Conservation (phyloP, 2,329 filamentous ascomycete genomes). For the Ophiosphaerella korrae region DNA sequence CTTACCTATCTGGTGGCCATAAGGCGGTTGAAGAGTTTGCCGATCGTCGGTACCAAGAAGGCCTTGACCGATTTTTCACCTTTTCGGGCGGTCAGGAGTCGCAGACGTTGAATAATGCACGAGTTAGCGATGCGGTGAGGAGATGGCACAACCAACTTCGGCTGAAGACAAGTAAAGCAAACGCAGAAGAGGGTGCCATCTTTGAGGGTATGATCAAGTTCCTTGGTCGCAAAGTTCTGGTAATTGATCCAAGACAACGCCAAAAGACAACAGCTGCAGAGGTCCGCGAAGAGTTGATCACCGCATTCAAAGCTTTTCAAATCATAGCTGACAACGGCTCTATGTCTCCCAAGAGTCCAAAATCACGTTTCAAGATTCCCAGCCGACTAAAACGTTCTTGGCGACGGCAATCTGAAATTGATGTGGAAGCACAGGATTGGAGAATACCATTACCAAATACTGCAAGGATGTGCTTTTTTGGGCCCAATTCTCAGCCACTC, state of each 20-base stretch:
- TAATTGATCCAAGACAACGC: constrained; percentile 4
- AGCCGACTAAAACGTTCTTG: neutral
- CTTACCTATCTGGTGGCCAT: constrained; percentile 43
- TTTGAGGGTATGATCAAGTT: constrained; percentile 2
- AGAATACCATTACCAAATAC: neutral
- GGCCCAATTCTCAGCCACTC: constrained; percentile 3
- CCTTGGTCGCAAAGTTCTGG: constrained; percentile 1
- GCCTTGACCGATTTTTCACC: constrained; percentile 1
- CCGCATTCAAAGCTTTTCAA: neutral
- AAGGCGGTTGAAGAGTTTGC: constrained; percentile 1
- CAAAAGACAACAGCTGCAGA: neutral
- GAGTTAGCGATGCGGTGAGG: constrained; percentile 3
- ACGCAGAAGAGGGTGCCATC: neutral
- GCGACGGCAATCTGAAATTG: neutral
- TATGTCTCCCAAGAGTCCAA: neutral
- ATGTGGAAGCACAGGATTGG: constrained; percentile 1
- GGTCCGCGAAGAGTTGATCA: neutral
- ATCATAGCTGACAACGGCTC: neutral
- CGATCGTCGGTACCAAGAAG: neutral
- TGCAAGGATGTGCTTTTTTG: neutral
- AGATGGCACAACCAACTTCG: constrained; percentile 3
- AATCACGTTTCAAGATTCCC: neutral
- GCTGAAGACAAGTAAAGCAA: neutral
- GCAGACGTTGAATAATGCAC: neutral
- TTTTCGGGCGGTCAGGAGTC: neutral